Conservation (phyloP, 805 yeast genomes). For the Candida chilensis region DNA sequence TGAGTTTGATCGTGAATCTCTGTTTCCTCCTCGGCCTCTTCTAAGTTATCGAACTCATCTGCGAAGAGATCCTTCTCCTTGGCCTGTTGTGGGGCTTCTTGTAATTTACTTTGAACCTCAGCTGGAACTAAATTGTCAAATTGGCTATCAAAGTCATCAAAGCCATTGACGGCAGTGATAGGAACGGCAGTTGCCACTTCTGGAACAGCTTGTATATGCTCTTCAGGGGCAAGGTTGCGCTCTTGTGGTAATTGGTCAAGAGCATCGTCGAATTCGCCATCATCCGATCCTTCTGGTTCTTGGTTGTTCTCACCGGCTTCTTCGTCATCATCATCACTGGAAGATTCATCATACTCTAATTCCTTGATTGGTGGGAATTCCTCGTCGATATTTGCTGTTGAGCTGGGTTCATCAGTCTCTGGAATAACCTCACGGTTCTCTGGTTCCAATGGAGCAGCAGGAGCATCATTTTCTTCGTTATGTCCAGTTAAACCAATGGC, state of each 20-base stretch:
- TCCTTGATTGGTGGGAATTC: slow-evolving; percentile 62
- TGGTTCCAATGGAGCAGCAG: slow-evolving; percentile 16
- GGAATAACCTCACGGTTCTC: slow-evolving; percentile 1
- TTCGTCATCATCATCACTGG: slow-evolving; percentile 1
- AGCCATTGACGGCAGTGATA: slow-evolving; percentile 13
- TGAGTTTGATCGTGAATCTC: slow-evolving; percentile 10
- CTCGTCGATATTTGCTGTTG: slow-evolving; percentile 17
- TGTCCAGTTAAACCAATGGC: slow-evolving; percentile 11
- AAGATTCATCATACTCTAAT: slow-evolving; percentile 22
- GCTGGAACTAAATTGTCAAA: slow-evolving; percentile 30
- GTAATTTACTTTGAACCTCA: slow-evolving; percentile 5
- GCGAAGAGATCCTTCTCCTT: slow-evolving; percentile 18
- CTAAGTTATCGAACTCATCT: slow-evolving; percentile 28
- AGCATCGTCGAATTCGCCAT: slow-evolving; percentile 24
- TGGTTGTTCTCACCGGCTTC: too few species aligned
- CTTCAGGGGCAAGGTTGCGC: slow-evolving; percentile 7
- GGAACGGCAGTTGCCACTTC: background rate
- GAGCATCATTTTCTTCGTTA: slow-evolving; percentile 22
- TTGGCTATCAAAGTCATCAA: slow-evolving; percentile 23
- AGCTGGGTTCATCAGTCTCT: background rate
- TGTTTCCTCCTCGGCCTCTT: slow-evolving; percentile 20
- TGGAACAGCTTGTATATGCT: background rate
- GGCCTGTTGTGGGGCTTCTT: slow-evolving; percentile 2
- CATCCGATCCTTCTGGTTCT: slow-evolving; percentile 9
- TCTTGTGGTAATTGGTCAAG: slow-evolving; percentile 14